Conservation (phyloP, 495 filamentous ascomycete species). For the Neurospora intermedia region DNA sequence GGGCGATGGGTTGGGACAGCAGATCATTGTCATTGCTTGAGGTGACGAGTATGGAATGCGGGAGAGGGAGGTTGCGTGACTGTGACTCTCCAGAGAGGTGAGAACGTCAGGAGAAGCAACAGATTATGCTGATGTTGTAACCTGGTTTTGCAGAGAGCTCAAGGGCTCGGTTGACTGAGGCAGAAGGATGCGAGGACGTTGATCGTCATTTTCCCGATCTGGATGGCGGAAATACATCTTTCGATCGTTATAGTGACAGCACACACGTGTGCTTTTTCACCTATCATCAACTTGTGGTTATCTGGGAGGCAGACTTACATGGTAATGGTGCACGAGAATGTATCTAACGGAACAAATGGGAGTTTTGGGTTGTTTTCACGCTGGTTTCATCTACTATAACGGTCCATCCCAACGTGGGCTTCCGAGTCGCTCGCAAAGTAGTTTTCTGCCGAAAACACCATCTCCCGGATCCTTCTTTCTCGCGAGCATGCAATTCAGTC, state of each 20-base stretch:
- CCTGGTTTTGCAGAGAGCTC: neutral
- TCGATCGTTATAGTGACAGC: neutral
- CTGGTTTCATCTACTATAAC: neutral
- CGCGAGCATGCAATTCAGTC: neutral
- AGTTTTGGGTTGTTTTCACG: neutral
- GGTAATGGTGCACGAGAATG: conserved; percentile 3
- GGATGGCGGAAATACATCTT: neutral
- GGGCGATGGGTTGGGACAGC: conserved; percentile 55
- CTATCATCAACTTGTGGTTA: neutral
- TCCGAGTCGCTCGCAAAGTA: neutral
- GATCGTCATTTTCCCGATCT: neutral
- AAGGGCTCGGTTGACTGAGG: neutral
- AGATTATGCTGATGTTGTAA: neutral
- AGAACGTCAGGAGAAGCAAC: neutral
- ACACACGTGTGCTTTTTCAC: neutral
- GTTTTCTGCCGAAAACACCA: neutral
- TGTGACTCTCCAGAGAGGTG: neutral
- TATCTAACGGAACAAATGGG: conserved; percentile 7
- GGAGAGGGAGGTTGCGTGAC: neutral
- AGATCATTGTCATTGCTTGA: neutral
- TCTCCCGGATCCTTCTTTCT: neutral
- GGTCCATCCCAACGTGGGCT: neutral
- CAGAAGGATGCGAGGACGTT: neutral
- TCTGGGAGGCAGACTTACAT: neutral
- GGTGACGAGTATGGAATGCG: neutral